Evolutionary conservation across 108 stramenopile genomes (phyloP).

Genomic region (Cyclotella choctawhatcheeana): DNA sequence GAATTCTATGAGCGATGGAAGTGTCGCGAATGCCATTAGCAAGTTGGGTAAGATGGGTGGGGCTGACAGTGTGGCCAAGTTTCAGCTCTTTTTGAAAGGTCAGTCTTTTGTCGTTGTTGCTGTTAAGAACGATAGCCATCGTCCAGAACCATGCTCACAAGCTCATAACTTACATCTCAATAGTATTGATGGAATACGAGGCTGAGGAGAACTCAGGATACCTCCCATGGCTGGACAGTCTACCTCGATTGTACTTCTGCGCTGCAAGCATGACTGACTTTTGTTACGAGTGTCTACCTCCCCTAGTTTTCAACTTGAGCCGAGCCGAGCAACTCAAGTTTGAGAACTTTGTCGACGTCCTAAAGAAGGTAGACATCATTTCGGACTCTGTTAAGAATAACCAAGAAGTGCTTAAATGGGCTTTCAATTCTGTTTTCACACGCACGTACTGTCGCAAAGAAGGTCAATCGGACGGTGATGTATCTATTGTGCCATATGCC

Average conservation of each 20-base stretch:
- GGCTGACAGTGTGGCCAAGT: slow-evolving; percentile 29
- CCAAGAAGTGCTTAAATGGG: slow-evolving; percentile 41
- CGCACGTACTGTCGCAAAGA: slow-evolving; percentile 43
- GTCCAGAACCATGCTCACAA: not conserved
- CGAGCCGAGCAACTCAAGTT: slow-evolving; percentile 41
- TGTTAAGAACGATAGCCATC: too few species aligned
- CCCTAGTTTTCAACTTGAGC: slow-evolving; percentile 38
- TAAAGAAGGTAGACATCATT: slow-evolving; percentile 46
- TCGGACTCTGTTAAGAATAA: slow-evolving; percentile 33
- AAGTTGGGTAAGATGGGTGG: slow-evolving; percentile 33
- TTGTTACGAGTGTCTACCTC: slow-evolving; percentile 55
- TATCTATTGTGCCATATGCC: slow-evolving; percentile 39
- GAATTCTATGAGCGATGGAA: slow-evolving; percentile 18
- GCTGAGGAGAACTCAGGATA: slow-evolving; percentile 41
- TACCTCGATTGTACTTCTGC: slow-evolving; percentile 60
- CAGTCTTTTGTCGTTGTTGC: not conserved
- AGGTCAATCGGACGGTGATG: slow-evolving; percentile 35
- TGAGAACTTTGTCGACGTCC: slow-evolving; percentile 37
- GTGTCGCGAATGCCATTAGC: slow-evolving; percentile 23
- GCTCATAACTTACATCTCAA: not conserved
- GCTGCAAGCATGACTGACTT: slow-evolving; percentile 59
- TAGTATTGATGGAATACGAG: slow-evolving; percentile 60
- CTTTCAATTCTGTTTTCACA: slow-evolving; percentile 49
- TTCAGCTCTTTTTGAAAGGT: slow-evolving; percentile 56
- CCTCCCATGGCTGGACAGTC: slow-evolving; percentile 56